These are phyloP conservation scores for Scutellaria baicalensis DNA, from an alignment of 257 asterid species.

Conservation along the genomic window DNA sequence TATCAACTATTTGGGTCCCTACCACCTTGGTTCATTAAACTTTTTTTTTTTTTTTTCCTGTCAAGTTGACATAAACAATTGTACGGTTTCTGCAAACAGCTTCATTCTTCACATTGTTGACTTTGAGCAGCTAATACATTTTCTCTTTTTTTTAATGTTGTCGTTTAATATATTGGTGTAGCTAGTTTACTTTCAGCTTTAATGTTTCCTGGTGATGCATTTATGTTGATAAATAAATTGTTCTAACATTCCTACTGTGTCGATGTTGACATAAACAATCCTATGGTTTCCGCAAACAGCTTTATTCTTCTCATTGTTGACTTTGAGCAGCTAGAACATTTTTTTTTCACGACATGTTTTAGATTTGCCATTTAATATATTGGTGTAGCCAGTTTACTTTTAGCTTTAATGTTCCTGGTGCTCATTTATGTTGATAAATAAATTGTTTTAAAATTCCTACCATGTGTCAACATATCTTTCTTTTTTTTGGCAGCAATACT, in stretches of 20 bases:
- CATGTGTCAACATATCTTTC: constrained; percentile 10
- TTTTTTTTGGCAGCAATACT: constrained; percentile 68
- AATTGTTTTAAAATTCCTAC: constrained; percentile 10
- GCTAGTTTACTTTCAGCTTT: no score
- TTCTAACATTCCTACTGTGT: no score
- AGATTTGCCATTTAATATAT: background rate
- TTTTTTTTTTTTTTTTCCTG: background rate
- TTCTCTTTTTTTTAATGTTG: no score
- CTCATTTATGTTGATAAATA: background rate
- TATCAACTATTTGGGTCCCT: background rate
- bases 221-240: no score
- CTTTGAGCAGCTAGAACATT: background rate
- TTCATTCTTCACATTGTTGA: background rate
- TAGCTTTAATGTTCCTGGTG: constrained; percentile 1
- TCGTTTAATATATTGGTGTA: no score
- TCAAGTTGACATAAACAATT: background rate
- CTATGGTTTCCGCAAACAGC: background rate
- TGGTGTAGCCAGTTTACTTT: background rate
- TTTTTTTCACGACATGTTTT: background rate
- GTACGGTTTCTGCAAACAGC: background rate
- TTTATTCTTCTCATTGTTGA: background rate
- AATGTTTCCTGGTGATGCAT: no score
- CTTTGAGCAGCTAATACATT: background rate
- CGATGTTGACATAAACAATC: background rate
- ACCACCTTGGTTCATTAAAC: background rate